A percentile compares a stretch with the other conserved stretches of the same genome.
These are phyloP conservation scores for Verticillium isaacii DNA, from an alignment of 2,329 filamentous ascomycete genomes.

Conservation along the genomic window DNA sequence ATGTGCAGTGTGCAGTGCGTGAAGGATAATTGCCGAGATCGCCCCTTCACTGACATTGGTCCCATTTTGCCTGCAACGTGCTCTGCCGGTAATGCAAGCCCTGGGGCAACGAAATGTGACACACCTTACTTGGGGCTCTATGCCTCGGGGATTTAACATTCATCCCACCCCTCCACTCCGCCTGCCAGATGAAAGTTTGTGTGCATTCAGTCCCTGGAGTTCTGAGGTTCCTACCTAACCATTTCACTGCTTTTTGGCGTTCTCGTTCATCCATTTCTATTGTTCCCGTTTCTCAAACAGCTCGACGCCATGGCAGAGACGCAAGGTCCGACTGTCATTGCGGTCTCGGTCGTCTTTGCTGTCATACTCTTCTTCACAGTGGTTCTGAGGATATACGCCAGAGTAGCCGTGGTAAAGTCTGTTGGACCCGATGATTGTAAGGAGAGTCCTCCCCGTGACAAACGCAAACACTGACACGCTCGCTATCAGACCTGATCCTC, in stretches of 20 bases:
- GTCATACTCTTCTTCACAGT: constrained; percentile 30
- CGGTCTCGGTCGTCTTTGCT: constrained; percentile 30
- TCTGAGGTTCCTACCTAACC: background rate
- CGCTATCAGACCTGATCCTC: constrained; percentile 9
- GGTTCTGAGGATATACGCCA: constrained; percentile 29
- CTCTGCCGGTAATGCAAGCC: background rate
- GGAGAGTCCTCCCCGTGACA: background rate
- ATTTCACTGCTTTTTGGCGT: background rate
- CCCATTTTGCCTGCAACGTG: background rate
- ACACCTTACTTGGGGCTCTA: background rate
- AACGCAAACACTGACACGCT: background rate
- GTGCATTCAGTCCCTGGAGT: background rate
- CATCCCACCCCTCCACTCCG: background rate
- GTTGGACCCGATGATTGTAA: constrained; percentile 25
- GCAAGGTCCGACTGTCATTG: constrained; percentile 25
- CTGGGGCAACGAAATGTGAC: background rate
- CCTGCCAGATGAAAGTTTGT: background rate
- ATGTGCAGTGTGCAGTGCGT: background rate
- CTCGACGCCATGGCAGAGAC: constrained; percentile 16
- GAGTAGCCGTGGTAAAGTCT: constrained; percentile 28
- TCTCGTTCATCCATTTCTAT: background rate
- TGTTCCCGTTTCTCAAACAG: background rate
- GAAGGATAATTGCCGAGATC: background rate
- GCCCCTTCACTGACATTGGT: background rate
- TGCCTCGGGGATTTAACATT: background rate